phyloP scores from a whole-genome alignment of 257 asterid genomes.

The Buddleja alternifolia region DNA sequence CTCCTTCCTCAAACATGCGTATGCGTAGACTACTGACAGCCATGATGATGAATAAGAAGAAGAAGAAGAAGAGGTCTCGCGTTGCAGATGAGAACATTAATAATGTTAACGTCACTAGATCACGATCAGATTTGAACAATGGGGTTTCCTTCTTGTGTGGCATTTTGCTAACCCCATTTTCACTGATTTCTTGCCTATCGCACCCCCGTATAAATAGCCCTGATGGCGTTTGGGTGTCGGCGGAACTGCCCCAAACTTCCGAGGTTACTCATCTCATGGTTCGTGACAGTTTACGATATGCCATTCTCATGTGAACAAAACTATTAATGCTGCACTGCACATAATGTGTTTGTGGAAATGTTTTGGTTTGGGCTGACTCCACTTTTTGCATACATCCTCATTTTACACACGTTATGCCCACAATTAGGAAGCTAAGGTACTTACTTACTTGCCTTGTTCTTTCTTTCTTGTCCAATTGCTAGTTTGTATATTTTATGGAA shows the following conservation, averaged over 20 bases:
- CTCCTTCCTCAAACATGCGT: no score
- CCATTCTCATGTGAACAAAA: conserved; percentile 48
- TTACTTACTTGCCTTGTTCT: not conserved
- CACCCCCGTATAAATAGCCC: conserved; percentile 38
- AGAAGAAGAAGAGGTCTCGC: conserved; percentile 44
- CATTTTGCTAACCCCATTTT: conserved; percentile 37
- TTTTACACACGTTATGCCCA: no score
- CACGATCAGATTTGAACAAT: conserved; percentile 21
- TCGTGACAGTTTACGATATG: conserved; percentile 51
- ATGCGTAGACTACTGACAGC: no score
- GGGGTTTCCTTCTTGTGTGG: conserved; percentile 39
- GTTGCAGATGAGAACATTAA: conserved; percentile 44
- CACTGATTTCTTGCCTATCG: conserved; percentile 41
- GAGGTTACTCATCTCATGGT: conserved; percentile 59
- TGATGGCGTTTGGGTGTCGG: conserved; percentile 54
- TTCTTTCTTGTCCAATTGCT: not conserved
- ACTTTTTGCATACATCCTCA: not conserved
- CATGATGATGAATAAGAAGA: conserved; percentile 22
- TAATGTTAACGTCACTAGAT: not conserved
- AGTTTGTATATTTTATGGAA: conserved; percentile 1
- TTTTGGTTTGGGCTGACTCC: not conserved
- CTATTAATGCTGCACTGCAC: not conserved
- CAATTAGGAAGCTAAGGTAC: no score
- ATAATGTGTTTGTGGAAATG: conserved; percentile 12
- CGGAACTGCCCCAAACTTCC: conserved; percentile 47